These are phyloP conservation scores for Trifolium fragiferum DNA, from an alignment of 306 rosid species.

Conservation along the genomic window DNA sequence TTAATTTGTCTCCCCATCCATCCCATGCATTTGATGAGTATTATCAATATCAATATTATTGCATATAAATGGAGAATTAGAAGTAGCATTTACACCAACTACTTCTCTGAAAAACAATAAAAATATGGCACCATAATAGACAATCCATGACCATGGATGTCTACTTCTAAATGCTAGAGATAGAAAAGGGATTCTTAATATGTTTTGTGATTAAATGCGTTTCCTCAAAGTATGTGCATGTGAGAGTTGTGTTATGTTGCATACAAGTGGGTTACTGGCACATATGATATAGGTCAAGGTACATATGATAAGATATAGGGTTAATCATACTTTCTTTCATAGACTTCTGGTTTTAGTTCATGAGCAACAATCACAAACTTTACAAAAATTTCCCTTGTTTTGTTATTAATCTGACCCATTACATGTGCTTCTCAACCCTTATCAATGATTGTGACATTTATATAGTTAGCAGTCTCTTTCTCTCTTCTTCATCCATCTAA, in stretches of 20 bases:
- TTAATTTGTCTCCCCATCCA: slow-evolving; percentile 42
- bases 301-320: slow-evolving; percentile 53
- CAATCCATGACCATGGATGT: slow-evolving; percentile 51
- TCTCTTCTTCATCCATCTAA: slow-evolving; percentile 3
- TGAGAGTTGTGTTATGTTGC: slow-evolving; percentile 45
- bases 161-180: slow-evolving; percentile 45
- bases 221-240: slow-evolving; percentile 57
- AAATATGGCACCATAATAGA: slow-evolving; percentile 50
- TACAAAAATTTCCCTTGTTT: slow-evolving; percentile 54
- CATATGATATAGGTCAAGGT: slow-evolving; percentile 51
- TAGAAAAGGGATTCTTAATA: slow-evolving; percentile 35
- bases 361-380: slow-evolving; percentile 51
- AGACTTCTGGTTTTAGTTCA: slow-evolving; percentile 64
- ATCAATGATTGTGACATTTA: slow-evolving; percentile 46
- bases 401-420: slow-evolving; percentile 60
- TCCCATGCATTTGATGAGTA: slow-evolving; percentile 35
- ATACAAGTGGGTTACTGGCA: slow-evolving; percentile 49
- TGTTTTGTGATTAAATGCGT: slow-evolving; percentile 40
- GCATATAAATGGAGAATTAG: slow-evolving; percentile 45
- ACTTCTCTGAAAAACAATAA: slow-evolving; percentile 55
- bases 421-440: slow-evolving; percentile 59
- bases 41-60: neutral
- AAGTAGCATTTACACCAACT: slow-evolving; percentile 53
- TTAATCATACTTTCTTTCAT: slow-evolving; percentile 50
- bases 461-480: slow-evolving; percentile 41